Conservation (phyloP, 257 asterid genomes). For the Solanum rostratum region DNA sequence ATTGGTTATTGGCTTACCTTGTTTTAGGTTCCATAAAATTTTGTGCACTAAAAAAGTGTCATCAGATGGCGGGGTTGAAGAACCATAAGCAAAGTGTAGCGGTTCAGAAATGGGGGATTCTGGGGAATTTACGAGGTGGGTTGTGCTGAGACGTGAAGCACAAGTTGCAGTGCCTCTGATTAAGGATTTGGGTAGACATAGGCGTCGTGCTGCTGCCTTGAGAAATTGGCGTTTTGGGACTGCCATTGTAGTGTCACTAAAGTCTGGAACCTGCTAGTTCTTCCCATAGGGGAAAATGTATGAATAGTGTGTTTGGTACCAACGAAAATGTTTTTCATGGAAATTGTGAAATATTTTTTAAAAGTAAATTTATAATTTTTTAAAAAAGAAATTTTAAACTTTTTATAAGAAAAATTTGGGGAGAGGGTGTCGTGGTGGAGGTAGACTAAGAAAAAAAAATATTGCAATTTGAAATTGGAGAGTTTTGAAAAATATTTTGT, state of each 20-base stretch:
- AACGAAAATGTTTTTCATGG: no score
- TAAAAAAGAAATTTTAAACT: no score
- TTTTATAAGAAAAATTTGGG: no score
- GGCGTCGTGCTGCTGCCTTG: neutral
- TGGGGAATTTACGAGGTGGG: neutral
- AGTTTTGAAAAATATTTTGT: no score
- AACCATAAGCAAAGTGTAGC: neutral
- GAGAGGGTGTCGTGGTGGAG: no score
- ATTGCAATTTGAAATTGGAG: no score
- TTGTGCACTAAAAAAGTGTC: slow-evolving; percentile 45
- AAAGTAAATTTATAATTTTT: no score
- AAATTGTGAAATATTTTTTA: no score
- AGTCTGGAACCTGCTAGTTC: neutral
- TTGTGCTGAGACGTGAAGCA: neutral
- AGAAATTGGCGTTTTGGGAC: neutral
- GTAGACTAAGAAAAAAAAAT: no score
- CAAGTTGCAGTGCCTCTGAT: neutral
- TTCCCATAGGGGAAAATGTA: neutral
- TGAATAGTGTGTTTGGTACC: no score
- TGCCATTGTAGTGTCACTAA: neutral
- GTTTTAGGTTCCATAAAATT: slow-evolving; percentile 43
- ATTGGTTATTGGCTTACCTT: slow-evolving; percentile 34
- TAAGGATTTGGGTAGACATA: neutral
- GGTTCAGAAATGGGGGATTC: neutral
- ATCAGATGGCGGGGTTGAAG: neutral